phyloP scores from a whole-genome alignment of 2,329 filamentous ascomycete genomes.

The Diaporthe batatas region DNA sequence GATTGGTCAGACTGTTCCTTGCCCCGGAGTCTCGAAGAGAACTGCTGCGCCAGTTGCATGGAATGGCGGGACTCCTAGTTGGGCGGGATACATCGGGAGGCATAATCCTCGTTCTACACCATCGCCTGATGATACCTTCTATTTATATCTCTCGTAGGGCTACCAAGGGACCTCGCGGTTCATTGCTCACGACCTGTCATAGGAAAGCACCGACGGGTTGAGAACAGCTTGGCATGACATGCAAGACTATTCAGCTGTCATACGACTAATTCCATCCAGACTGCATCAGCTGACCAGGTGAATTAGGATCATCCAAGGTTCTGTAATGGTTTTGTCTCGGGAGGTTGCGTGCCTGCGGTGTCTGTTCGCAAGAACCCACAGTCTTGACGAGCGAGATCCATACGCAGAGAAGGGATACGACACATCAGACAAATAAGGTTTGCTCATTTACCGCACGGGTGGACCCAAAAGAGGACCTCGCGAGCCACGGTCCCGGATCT shows the following conservation, averaged over 20 bases:
- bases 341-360: neutral
- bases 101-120: too few species aligned
- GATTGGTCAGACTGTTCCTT: neutral
- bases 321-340: neutral
- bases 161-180: too few species aligned
- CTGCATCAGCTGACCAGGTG: neutral
- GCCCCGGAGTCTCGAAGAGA: too few species aligned
- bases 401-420: neutral
- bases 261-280: neutral
- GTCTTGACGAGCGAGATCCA: neutral
- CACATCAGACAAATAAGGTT: slow-evolving; percentile 15
- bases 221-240: neutral
- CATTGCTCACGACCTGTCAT: neutral
- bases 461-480: slow-evolving; percentile 14
- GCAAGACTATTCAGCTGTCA: neutral
- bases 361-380: slow-evolving; percentile 17
- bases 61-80: too few species aligned
- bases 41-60: neutral
- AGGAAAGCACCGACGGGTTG: neutral
- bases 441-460: slow-evolving; percentile 16
- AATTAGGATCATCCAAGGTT: neutral
- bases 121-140: neutral
- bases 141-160: neutral
- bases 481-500: slow-evolving; percentile 11
- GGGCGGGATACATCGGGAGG: neutral